Percentiles rank a stretch among this genome's conserved stretches.
Evolutionary conservation across 2,329 filamentous ascomycete species (phyloP).

Genomic region (Coleophoma cylindrospora): DNA sequence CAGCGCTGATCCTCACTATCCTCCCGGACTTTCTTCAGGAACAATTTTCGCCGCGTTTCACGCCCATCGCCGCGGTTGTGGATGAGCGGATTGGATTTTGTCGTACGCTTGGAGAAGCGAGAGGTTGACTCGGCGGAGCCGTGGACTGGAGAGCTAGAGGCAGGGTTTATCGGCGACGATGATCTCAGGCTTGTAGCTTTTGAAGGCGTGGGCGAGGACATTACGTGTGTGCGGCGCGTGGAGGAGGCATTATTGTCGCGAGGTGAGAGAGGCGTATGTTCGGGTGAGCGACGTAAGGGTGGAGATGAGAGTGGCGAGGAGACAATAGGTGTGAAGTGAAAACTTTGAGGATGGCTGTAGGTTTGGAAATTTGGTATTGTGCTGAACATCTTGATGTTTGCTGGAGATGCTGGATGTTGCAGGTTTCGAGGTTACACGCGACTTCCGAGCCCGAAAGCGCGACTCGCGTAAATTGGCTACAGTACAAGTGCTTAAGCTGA

Average conservation of each 20-base stretch:
- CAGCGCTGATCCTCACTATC: slow-evolving; percentile 55
- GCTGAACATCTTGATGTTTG: slow-evolving; percentile 19
- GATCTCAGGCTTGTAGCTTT: neutral
- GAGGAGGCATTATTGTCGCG: slow-evolving; percentile 37
- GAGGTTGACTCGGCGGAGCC: neutral
- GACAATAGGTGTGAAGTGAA: slow-evolving; percentile 32
- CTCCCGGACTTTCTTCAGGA: slow-evolving; percentile 62
- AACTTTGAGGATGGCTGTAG: slow-evolving; percentile 7
- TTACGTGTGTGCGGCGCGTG: slow-evolving; percentile 26
- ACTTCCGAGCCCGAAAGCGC: neutral
- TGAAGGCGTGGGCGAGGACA: slow-evolving; percentile 14
- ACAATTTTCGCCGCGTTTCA: slow-evolving; percentile 61
- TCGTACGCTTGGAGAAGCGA: neutral
- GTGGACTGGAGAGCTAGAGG: too few relatives aligned
- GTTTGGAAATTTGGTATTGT: slow-evolving; percentile 13
- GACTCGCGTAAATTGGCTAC: neutral
- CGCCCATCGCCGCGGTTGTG: slow-evolving; percentile 41
- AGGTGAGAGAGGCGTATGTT: slow-evolving; percentile 35
- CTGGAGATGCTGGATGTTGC: neutral
- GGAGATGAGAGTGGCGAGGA: slow-evolving; percentile 57
- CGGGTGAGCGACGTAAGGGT: slow-evolving; percentile 47
- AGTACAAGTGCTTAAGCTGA: too few relatives aligned
- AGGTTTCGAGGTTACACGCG: neutral
- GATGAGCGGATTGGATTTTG: neutral
- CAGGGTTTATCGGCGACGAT: neutral